These are phyloP conservation scores for Ganoderma leucocontextum DNA, from an alignment of 1,284 basidiomycete genomes.

Conservation along the genomic window DNA sequence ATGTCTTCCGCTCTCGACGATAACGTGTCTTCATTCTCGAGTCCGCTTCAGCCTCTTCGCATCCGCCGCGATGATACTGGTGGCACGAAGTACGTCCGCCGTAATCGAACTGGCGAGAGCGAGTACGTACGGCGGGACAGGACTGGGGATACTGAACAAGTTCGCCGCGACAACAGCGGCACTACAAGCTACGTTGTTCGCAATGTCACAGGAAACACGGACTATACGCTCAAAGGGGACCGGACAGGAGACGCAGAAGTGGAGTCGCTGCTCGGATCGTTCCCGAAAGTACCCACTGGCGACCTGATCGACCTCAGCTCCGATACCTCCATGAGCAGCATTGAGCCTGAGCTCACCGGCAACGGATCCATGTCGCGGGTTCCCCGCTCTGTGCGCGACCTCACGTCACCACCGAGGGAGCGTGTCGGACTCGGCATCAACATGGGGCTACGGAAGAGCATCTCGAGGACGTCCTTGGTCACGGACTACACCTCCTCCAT, in stretches of 20 bases:
- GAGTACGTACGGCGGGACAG: slow-evolving; percentile 20
- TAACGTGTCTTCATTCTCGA: slow-evolving; percentile 5
- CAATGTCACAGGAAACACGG: slow-evolving; percentile 27
- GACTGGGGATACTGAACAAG: slow-evolving; percentile 23
- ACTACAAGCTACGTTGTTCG: slow-evolving; percentile 16
- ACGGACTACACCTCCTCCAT: slow-evolving; percentile 43
- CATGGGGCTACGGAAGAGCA: slow-evolving; percentile 25
- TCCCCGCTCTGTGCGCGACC: slow-evolving; percentile 24
- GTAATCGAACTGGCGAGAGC: slow-evolving; percentile 33
- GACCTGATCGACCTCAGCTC: slow-evolving; percentile 40
- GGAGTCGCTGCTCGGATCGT: slow-evolving; percentile 38
- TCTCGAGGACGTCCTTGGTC: slow-evolving; percentile 34
- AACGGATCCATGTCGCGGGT: slow-evolving; percentile 35
- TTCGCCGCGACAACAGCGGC: slow-evolving; percentile 23
- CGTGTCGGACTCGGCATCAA: slow-evolving; percentile 31
- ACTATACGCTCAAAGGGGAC: slow-evolving; percentile 31
- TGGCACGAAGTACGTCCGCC: slow-evolving; percentile 18
- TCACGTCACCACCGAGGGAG: slow-evolving; percentile 13
- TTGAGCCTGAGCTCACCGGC: slow-evolving; percentile 22
- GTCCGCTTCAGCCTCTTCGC: slow-evolving; percentile 15
- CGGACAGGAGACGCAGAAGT: slow-evolving; percentile 40
- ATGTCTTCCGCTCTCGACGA: slow-evolving; percentile 14
- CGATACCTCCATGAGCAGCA: slow-evolving; percentile 27
- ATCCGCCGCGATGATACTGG: slow-evolving; percentile 25
- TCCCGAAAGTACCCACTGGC: slow-evolving; percentile 30